These are phyloP conservation scores for Puccinia brachypodii DNA, from an alignment of 1,284 basidiomycete species.

Conservation along the genomic window DNA sequence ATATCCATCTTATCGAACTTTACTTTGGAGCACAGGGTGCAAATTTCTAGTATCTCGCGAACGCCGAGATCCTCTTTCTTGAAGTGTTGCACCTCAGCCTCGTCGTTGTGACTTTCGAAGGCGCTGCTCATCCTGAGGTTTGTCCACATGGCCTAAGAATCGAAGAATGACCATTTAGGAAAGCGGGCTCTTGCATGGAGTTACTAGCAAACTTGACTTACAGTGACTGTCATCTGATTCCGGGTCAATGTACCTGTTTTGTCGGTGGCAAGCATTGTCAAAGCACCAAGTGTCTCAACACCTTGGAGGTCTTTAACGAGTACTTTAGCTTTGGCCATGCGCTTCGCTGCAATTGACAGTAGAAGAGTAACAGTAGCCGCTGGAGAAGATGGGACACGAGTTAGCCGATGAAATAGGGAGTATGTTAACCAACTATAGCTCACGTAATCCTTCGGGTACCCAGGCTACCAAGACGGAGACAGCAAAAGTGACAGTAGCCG, in stretches of 20 bases:
- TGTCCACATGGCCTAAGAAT: conserved; percentile 58
- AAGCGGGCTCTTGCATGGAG: conserved; percentile 61
- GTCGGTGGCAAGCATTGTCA: conserved; percentile 67
- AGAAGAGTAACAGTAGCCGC: conserved; percentile 69
- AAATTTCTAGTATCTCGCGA: conserved; percentile 66
- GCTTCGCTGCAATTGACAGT: conserved; percentile 69
- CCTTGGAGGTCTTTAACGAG: conserved; percentile 69
- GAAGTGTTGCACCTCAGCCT: conserved; percentile 62
- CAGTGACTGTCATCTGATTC: conserved; percentile 69
- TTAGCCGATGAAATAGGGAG: conserved; percentile 56
- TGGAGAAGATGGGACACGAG: not conserved
- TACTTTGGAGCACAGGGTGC: conserved; percentile 67
- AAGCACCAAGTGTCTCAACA: conserved; percentile 67
- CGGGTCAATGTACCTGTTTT: conserved; percentile 73
- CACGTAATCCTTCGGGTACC: conserved; percentile 61
- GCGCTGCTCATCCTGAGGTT: conserved; percentile 29
- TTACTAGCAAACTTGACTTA: not conserved
- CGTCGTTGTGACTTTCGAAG: conserved; percentile 67
- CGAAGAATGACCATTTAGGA: conserved; percentile 65
- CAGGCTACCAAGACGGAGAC: conserved; percentile 72
- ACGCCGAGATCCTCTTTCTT: conserved; percentile 64
- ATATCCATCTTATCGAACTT: conserved; percentile 68
- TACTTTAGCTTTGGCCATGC: conserved; percentile 71
- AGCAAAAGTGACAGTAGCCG: conserved; percentile 67
- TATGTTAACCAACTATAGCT: not conserved